A percentile compares a stretch with the other conserved stretches of the same genome.
Evolutionary conservation across 345 rosid species (phyloP).

Genomic region (Populus alba): DNA sequence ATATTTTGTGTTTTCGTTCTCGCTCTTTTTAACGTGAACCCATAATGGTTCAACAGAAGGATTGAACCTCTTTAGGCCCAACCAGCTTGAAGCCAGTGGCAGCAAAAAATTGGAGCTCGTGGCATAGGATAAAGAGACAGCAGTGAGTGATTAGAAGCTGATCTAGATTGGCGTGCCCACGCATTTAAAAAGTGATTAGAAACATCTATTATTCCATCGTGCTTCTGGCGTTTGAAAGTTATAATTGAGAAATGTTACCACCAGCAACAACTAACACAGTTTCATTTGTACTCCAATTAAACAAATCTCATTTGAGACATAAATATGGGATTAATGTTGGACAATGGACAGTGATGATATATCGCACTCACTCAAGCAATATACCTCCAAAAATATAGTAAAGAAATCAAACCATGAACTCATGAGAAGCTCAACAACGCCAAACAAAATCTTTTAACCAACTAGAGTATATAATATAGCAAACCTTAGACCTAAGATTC

Average conservation of each 20-base stretch:
- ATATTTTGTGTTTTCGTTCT: neutral
- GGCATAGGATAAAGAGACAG: neutral
- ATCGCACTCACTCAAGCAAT: neutral
- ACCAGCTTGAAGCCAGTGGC: conserved; percentile 13
- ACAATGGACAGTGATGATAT: conserved; percentile 1
- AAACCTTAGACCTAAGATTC: neutral
- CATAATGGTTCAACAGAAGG: neutral
- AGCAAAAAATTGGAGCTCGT: conserved; percentile 11
- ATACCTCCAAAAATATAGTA: neutral
- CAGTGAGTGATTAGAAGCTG: conserved; percentile 17
- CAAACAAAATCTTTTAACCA: neutral
- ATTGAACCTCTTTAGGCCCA: conserved; percentile 22
- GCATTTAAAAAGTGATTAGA: conserved; percentile 32
- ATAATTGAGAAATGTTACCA: neutral
- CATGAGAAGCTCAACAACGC: neutral
- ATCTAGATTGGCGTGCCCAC: conserved; percentile 24
- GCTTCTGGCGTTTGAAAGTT: conserved; percentile 10
- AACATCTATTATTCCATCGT: conserved; percentile 23
- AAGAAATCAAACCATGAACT: neutral
- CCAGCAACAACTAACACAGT: neutral
- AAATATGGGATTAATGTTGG: neutral
- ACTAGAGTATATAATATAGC: neutral
- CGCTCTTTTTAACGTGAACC: neutral
- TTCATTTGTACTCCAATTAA: neutral
- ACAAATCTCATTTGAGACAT: neutral